Percentiles rank a stretch among this genome's conserved stretches.
Conservation (phyloP, 352 stramenopile species). For the Pythium aristosporum region DNA sequence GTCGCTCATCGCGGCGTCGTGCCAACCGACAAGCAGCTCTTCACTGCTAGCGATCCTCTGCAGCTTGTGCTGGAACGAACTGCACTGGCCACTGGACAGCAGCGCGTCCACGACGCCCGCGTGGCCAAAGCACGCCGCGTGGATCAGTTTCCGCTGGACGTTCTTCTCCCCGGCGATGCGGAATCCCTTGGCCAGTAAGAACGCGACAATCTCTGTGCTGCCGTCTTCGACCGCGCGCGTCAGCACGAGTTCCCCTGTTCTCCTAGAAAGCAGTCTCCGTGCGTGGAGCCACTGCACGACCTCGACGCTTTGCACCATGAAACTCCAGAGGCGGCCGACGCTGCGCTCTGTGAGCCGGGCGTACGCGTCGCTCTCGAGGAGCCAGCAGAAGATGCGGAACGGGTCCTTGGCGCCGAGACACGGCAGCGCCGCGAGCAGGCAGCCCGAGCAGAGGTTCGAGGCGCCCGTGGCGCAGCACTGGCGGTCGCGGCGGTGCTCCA, state of each 20-base stretch:
- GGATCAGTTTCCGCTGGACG: not conserved
- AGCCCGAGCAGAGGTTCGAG: not conserved
- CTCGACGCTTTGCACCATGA: conserved; percentile 4
- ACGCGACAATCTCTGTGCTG: not conserved
- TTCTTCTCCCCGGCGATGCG: not conserved
- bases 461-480: not conserved
- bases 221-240: not conserved
- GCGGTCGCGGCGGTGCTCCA: not conserved
- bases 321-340: not conserved
- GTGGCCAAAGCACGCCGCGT: conserved; percentile 1
- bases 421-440: conserved; percentile 1
- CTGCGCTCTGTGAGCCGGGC: not conserved
- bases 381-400: conserved; percentile 6
- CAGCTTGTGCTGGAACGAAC: not conserved
- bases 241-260: conserved; percentile 1
- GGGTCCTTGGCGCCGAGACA: conserved; percentile 1
- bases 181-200: not conserved
- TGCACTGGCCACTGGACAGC: conserved; percentile 1
- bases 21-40: not conserved
- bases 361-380: not conserved
- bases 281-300: conserved; percentile 5
- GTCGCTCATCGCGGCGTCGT: not conserved
- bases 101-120: not conserved
- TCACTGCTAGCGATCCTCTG: not conserved
- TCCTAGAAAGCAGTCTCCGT: not conserved